A percentile compares a stretch with the other conserved stretches of the same genome.
phyloP scores from a whole-genome alignment of 2,329 filamentous ascomycete species.

The Pseudocercospora eumusae region DNA sequence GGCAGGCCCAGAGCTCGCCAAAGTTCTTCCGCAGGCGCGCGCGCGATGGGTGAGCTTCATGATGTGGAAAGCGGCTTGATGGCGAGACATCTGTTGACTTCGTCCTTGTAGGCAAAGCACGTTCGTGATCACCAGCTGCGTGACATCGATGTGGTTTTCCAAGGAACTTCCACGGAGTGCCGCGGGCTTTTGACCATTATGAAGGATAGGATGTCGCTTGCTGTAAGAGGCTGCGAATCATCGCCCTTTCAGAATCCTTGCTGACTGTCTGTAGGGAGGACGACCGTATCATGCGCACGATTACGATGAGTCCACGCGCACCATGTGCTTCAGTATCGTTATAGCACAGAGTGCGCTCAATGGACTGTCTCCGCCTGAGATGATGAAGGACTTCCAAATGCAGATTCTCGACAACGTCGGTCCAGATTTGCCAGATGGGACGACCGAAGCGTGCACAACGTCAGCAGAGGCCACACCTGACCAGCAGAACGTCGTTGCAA shows the following conservation, averaged over 20 bases:
- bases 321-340: constrained; percentile 10
- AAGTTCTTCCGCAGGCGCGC: background rate
- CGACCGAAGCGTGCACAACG: background rate
- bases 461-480: background rate
- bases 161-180: background rate
- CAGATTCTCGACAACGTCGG: background rate
- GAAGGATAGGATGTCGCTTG: background rate
- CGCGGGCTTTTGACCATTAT: background rate
- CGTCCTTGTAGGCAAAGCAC: background rate
- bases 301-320: background rate
- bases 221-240: background rate
- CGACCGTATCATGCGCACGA: constrained; percentile 1
- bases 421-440: background rate
- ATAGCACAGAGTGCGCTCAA: background rate
- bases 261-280: background rate
- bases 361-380: background rate
- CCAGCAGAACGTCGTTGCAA: background rate
- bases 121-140: background rate
- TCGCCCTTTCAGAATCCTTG: background rate
- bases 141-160: background rate
- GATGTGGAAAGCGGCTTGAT: background rate
- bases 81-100: background rate
- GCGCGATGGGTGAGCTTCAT: background rate
- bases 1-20: background rate
- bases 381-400: background rate